Percentiles rank a stretch among this genome's conserved stretches.
phyloP scores from a whole-genome alignment of 495 filamentous ascomycete species.

The Hypoxylon trugodes region DNA sequence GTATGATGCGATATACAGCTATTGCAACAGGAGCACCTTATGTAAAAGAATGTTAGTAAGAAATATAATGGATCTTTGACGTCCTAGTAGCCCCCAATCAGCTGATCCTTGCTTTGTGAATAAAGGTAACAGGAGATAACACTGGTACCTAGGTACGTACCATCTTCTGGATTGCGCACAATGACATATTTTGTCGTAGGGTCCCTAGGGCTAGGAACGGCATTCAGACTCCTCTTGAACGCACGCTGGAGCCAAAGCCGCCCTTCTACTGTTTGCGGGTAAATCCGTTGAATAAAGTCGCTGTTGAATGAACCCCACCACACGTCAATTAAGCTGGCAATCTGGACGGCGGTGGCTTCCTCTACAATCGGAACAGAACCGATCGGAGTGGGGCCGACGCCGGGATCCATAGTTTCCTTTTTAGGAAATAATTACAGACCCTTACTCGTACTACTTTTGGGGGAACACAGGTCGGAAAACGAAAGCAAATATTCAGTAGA shows the following conservation, averaged over 20 bases:
- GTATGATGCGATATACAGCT: constrained; percentile 16
- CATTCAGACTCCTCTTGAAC: not conserved
- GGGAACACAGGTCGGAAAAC: no score
- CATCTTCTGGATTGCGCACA: constrained; percentile 14
- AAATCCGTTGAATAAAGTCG: constrained; percentile 20
- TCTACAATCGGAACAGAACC: no score
- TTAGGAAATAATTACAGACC: no score
- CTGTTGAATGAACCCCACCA: constrained; percentile 23
- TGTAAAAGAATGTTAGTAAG: not conserved
- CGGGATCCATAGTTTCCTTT: not conserved
- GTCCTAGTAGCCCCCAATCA: no score
- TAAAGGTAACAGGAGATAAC: not conserved
- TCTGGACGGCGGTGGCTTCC: constrained; percentile 8
- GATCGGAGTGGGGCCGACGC: no score
- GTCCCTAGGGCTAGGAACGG: not conserved
- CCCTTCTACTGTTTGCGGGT: constrained; percentile 23
- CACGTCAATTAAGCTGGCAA: constrained; percentile 8
- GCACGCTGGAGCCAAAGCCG: constrained; percentile 18
- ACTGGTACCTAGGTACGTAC: not conserved
- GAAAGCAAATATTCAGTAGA: no score
- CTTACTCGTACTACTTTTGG: no score
- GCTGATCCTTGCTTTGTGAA: no score
- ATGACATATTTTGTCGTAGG: not conserved
- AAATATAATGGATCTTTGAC: no score
- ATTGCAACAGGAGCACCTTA: constrained; percentile 15